Base-by-base conservation (phyloP, 495 filamentous ascomycete species). In the Penicillium desertorum region DNA sequence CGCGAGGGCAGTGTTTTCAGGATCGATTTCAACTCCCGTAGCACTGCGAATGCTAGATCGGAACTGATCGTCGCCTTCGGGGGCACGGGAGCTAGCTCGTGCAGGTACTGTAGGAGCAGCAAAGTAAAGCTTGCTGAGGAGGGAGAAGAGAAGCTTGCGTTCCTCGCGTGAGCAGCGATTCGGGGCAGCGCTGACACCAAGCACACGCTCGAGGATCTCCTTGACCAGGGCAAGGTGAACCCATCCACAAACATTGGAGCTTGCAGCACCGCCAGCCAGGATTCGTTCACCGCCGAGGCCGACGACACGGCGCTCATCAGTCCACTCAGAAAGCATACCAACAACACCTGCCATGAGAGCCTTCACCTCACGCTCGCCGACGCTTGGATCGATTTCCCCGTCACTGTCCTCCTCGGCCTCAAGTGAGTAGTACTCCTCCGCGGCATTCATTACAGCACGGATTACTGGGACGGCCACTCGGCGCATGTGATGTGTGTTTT, bases 271-370 rank as follows among this genome's bases (percentile, higher is more conserved):
- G 10, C 84, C 83, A 4, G 67, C 61, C 14, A 79, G 63, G 11
- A 79, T 65, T 34, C 78, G 75, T 42, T 85, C 78, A 37, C 83
- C 76, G 2, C 82, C 85, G 11, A 90, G 80, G 1, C 86, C 82
- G 50, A 94, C 86, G 52, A 92, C 88, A 64, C 92, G 88, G 19
- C 95, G 81, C 53, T 92, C 90, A 71, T 98, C 94, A 4, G 94
- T 98, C 94, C 94, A 98, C 67, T 98, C 94, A 1, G 91, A 82
- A 2, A 98, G 71, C 73, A 94, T 91, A 3, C 85, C 87, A 27
- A 86, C 82, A 32, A 96, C 88, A 29, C 86, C 82, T 9, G 73
- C 76, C 61, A 94, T 81, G 25, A 86, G 81, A 1, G 94, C 86
- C 82, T 94, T 96, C 46, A 88, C 82, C 56, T 94, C 92, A 20